A percentile compares a stretch with the other conserved stretches of the same genome.
phyloP scores from a whole-genome alignment of 345 rosid species.

The Eucalyptus grandis region DNA sequence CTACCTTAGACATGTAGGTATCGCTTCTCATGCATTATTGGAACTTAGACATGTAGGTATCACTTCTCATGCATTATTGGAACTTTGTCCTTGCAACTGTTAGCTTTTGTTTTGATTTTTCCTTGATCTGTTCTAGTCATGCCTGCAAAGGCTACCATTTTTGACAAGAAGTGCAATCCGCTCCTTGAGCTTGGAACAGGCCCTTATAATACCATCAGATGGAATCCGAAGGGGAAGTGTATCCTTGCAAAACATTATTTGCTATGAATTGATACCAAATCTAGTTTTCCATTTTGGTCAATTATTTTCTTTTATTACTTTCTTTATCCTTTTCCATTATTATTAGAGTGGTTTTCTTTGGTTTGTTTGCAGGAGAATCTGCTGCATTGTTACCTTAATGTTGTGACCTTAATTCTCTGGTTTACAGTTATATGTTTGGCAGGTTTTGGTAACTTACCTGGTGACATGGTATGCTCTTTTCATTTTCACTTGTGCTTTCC shows the following conservation, averaged over 20 bases:
- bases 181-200: constrained; percentile 79
- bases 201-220: constrained; percentile 82
- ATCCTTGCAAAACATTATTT: constrained; percentile 15
- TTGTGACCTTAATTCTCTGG: constrained; percentile 15
- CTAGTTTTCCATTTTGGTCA: background rate
- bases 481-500: background rate
- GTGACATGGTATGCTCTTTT: constrained; percentile 65
- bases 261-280: background rate
- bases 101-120: background rate
- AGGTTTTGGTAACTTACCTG: constrained; percentile 97
- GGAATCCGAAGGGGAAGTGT: constrained; percentile 95
- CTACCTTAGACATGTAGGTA: background rate
- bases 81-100: background rate
- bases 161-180: constrained; percentile 82
- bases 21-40: too few relatives aligned
- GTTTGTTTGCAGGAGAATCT: background rate
- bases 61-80: background rate
- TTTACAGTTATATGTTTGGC: constrained; percentile 74
- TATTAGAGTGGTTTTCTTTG: background rate
- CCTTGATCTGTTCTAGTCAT: constrained; percentile 68
- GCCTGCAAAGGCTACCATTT: constrained; percentile 86
- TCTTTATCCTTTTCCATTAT: background rate
- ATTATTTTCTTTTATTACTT: background rate
- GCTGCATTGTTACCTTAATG: background rate
- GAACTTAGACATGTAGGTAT: background rate